Base-by-base conservation (phyloP, 2,329 filamentous ascomycete genomes). In the Aureobasidium sp. region DNA sequence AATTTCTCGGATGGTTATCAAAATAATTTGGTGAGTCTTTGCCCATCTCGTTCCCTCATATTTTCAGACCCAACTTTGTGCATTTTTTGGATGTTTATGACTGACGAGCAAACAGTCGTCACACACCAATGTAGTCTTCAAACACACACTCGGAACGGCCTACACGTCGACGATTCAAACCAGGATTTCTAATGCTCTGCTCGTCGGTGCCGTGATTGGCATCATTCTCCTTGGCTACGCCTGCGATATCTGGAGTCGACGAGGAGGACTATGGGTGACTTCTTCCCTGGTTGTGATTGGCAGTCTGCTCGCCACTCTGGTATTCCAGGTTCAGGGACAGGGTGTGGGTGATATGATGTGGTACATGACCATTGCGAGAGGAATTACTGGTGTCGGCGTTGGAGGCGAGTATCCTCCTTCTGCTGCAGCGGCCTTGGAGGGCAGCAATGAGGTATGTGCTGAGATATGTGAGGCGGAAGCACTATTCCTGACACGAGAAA, bases 301-400 rank as follows among this genome's bases (percentile, higher is more conserved):
- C 0, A 71, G 68, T 36, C 61, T 74, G 2, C 69, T 78, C 70
- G 69, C 75, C 4, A 70, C 72, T 2, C 62, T 77, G 48, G 73
- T 72, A 1, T 70, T 78, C 36, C 70, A 74, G 42, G 70, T 78
- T 3, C 17, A 57, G 17, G 29, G 64, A 8, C 65, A 64, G 11
- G 66, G 65, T 6, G 49, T 51, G 3, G 1, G 77, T 20, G 78
- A 77, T 62, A 81, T 82, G 78, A 78, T 80, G 61, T 81, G 79
- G 79, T 81, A 81, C 75, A 71, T 82, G 72, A 80, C 77, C 0
- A 70, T 82, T 20, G 74, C 78, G 5, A 74, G 80, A 45, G 80
- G 80, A 5, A 72, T 80, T 22, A 75, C 48, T 25, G 59, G 59
- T n/a, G 59, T 62, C 4, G 59, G 59, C 48, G 73, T 77, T 3